Percentiles rank a stretch among this genome's conserved stretches.
These are phyloP conservation scores for Ganoderma boninense DNA, from an alignment of 1,284 basidiomycete genomes.

Conservation along the genomic window DNA sequence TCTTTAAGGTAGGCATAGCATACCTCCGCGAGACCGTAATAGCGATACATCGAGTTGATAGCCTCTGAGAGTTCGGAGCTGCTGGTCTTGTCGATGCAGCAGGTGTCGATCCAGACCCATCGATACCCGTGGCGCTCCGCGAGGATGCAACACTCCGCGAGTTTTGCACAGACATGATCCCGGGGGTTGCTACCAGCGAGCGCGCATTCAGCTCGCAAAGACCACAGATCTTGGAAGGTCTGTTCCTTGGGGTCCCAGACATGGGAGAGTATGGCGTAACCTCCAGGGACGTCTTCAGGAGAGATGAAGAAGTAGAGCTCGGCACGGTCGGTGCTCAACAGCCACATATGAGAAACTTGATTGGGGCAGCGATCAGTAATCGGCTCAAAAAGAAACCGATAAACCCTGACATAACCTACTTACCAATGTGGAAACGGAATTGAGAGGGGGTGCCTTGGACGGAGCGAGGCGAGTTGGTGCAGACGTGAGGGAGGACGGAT, in stretches of 20 bases:
- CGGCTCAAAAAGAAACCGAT: not conserved
- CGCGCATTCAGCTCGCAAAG: not conserved
- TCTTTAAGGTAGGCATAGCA: constrained; percentile 1
- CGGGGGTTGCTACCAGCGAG: not conserved
- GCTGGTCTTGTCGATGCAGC: constrained; percentile 5
- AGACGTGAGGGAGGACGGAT: not conserved
- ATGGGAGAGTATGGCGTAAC: constrained; percentile 5
- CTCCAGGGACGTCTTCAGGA: constrained; percentile 1
- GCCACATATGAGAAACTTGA: not conserved
- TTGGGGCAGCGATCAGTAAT: not conserved
- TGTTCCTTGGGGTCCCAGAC: constrained; percentile 3
- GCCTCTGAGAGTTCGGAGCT: constrained; percentile 2
- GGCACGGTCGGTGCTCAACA: constrained; percentile 1
- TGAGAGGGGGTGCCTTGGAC: not conserved
- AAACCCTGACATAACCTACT: not conserved
- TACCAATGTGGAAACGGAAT: not conserved
- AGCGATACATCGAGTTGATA: constrained; percentile 5
- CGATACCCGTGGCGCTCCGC: constrained; percentile 3
- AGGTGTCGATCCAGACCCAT: constrained; percentile 5
- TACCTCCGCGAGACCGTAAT: not conserved
- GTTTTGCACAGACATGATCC: not conserved
- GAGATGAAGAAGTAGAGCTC: constrained; percentile 5
- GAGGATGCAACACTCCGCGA: constrained; percentile 1
- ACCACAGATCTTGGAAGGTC: constrained; percentile 5
- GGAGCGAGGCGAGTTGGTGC: not conserved